Evolutionary conservation across 495 filamentous ascomycete genomes (phyloP).

Genomic region (Hypoxylon lienhwacheense): DNA sequence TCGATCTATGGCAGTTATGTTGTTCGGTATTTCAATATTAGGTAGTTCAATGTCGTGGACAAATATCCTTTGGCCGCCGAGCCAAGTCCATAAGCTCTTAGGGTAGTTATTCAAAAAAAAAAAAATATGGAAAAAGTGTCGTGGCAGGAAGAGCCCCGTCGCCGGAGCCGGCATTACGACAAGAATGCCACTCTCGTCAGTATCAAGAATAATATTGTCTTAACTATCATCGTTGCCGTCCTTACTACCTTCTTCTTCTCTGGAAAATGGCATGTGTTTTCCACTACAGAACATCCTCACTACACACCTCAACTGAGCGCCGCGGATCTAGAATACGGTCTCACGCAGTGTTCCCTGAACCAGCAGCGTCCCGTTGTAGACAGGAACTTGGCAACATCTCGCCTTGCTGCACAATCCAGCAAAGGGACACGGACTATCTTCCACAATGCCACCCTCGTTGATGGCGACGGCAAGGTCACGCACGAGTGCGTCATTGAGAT

Average conservation of each 20-base stretch:
- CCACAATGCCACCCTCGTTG: slow-evolving; percentile 43
- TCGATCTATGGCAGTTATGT: too few species aligned
- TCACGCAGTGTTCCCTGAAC: slow-evolving; percentile 20
- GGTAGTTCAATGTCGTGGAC: slow-evolving; percentile 1
- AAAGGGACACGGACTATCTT: slow-evolving; percentile 22
- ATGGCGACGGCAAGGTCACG: slow-evolving; percentile 37
- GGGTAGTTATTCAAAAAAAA: not conserved
- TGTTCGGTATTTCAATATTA: too few species aligned
- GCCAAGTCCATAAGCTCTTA: not conserved
- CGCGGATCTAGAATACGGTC: slow-evolving; percentile 16
- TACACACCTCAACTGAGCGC: slow-evolving; percentile 1
- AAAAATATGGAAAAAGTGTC: slow-evolving; percentile 16
- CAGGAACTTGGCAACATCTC: slow-evolving; percentile 17
- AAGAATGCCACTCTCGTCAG: slow-evolving; percentile 1
- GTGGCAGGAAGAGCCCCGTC: slow-evolving; percentile 7
- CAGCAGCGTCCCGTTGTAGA: slow-evolving; percentile 19
- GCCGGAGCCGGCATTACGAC: not conserved
- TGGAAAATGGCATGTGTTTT: slow-evolving; percentile 8
- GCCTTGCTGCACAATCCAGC: slow-evolving; percentile 13
- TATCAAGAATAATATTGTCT: slow-evolving; percentile 10
- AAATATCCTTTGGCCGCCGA: not conserved
- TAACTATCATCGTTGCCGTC: slow-evolving; percentile 10
- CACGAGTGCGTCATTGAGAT: slow-evolving; percentile 14
- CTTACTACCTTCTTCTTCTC: slow-evolving; percentile 21
- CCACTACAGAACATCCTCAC: not conserved